Evolutionary conservation across 305 asterid genomes (phyloP), one percentile per base, ranked within the genome.

Genomic region (Solanum hybrid): DNA sequence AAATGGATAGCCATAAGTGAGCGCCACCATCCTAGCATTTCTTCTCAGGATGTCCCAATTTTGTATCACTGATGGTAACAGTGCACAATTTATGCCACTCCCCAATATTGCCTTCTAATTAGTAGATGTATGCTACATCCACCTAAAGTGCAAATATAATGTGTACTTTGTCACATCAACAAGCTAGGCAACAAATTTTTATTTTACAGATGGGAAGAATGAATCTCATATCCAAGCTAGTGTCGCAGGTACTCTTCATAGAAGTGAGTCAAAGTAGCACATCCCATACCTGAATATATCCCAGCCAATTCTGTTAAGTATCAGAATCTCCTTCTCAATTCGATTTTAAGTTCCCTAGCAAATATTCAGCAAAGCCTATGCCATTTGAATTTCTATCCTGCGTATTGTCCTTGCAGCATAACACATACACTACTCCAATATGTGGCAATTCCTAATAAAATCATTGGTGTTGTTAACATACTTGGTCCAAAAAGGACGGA

Each of bases 401-500:
- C 85, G 64, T 80, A 90, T 87, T 77, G 12, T 31, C 46, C 84
- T 73, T 31, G 75, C 69, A 40, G 89, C 71, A 89, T 88, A 88
- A 85, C 90, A 71, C 36, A 35, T 84, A 90, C 89, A 87, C 96
- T 96, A 96, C 95, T 93, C 99, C 95, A 97, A 91, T 82, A 97
- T 94, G 91, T 97, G 98, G 92, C 99, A 97, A 88, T 94, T 96
- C 92, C 94, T 94, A 10, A 96, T 75, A 86, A 97, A 97, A 88
- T 96, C 99, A 90, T 95, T 96, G 84, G 99, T 96, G 97, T 94
- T 94, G 94, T 97, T 96, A 77, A 97, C 95, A 71, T 96, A 95
- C 93, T 96, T 96, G 90, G 99, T 95, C 99, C 99, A 97, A 91
- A 96, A 96, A 34, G 99, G 98, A 10, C 99, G 96, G 88, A 97